Conservation (phyloP, 1,284 basidiomycete species). For the Ceratobasidium sp. region DNA sequence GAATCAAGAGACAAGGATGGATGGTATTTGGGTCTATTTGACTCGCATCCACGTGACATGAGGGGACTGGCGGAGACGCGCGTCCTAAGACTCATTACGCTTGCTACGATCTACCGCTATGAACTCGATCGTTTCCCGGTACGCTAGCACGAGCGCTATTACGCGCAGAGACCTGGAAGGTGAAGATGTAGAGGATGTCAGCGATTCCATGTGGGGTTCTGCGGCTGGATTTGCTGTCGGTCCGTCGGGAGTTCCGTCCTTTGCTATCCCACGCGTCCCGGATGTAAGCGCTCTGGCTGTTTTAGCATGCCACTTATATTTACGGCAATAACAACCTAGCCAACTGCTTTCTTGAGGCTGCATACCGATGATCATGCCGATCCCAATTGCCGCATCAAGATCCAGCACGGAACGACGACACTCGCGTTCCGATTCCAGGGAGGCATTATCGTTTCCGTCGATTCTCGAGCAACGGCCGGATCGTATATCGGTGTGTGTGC, state of each 20-base stretch:
- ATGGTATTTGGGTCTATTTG: conserved; percentile 13
- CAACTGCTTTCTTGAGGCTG: conserved; percentile 83
- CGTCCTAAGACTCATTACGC: conserved; percentile 40
- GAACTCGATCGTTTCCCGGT: conserved; percentile 76
- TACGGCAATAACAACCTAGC: conserved; percentile 58
- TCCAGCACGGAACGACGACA: conserved; percentile 98
- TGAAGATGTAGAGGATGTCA: conserved; percentile 65
- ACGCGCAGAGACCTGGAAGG: conserved; percentile 57
- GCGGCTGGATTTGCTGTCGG: conserved; percentile 72
- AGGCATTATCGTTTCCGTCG: conserved; percentile 97
- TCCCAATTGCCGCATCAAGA: conserved; percentile 94
- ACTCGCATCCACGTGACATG: conserved; percentile 23
- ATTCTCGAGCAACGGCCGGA: conserved; percentile 96
- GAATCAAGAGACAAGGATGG: conserved; percentile 3
- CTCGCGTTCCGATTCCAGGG: conserved; percentile 97
- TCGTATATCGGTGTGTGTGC: conserved; percentile 84
- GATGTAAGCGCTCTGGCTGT: conserved; percentile 62
- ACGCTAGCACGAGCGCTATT: conserved; percentile 63
- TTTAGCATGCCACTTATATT: not conserved
- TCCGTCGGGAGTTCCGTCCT: conserved; percentile 69
- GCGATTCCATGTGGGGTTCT: conserved; percentile 78
- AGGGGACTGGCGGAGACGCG: conserved; percentile 27
- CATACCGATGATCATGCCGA: conserved; percentile 95
- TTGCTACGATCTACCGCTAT: conserved; percentile 55
- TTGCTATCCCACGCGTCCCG: conserved; percentile 70